phyloP scores from a whole-genome alignment of 2,329 filamentous ascomycete species.

The Alternaria ethzedia region DNA sequence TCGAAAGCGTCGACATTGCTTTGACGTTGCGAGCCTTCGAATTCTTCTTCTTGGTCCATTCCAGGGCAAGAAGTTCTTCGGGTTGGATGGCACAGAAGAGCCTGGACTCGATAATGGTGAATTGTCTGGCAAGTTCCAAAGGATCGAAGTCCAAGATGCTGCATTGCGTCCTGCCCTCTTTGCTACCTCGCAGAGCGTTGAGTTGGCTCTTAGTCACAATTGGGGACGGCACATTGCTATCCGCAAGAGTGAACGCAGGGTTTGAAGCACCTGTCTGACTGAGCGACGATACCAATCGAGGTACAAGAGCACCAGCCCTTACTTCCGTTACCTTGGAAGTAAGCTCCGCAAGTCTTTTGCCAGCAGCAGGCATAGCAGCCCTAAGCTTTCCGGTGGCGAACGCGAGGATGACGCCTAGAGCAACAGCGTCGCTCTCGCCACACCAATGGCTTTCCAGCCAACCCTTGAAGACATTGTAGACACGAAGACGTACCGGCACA shows the following conservation, averaged over 20 bases:
- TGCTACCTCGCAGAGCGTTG: slow-evolving; percentile 74
- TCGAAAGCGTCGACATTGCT: slow-evolving; percentile 91
- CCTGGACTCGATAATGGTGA: slow-evolving; percentile 89
- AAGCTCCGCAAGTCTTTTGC: slow-evolving; percentile 79
- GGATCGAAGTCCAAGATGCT: slow-evolving; percentile 90
- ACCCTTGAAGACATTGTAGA: slow-evolving; percentile 96
- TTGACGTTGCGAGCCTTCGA: slow-evolving; percentile 86
- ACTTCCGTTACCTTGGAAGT: slow-evolving; percentile 77
- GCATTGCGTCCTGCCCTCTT: slow-evolving; percentile 71
- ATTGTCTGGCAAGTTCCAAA: slow-evolving; percentile 85
- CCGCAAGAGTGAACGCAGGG: slow-evolving; percentile 71
- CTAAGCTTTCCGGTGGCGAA: slow-evolving; percentile 80
- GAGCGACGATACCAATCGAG: slow-evolving; percentile 82
- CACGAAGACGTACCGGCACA: slow-evolving; percentile 81
- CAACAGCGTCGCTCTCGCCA: slow-evolving; percentile 76
- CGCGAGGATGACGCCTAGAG: slow-evolving; percentile 74
- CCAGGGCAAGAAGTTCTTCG: slow-evolving; percentile 86
- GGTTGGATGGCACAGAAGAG: slow-evolving; percentile 92
- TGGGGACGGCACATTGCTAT: slow-evolving; percentile 73
- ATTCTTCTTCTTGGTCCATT: slow-evolving; percentile 90
- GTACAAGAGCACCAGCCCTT: slow-evolving; percentile 74
- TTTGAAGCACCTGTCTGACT: slow-evolving; percentile 84
- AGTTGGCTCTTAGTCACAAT: slow-evolving; percentile 78
- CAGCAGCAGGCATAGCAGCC: slow-evolving; percentile 74
- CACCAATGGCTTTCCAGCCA: slow-evolving; percentile 98